Evolutionary conservation across 257 asterid species (phyloP).

Genomic region (Solanum piurae): DNA sequence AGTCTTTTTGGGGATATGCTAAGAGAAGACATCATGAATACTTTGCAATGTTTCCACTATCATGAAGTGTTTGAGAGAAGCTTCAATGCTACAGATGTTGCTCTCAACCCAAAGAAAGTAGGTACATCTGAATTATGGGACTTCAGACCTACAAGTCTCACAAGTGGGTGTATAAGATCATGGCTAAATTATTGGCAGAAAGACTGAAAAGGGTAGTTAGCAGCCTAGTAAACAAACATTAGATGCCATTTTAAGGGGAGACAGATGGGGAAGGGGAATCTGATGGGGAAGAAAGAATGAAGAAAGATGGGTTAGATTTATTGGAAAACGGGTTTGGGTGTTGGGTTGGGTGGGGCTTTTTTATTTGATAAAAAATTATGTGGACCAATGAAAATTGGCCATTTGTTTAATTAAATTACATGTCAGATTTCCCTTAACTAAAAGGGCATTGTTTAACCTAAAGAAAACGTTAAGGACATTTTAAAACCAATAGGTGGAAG

Average conservation of each 20-base stretch:
- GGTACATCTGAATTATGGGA: neutral
- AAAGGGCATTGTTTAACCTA: no score
- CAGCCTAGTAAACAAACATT: neutral
- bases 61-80: neutral
- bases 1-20: neutral
- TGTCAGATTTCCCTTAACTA: no score
- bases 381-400: no score
- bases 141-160: neutral
- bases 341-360: no score
- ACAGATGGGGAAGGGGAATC: no score
- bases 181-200: neutral
- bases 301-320: no score
- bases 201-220: neutral
- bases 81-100: neutral
- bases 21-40: neutral
- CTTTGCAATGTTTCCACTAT: neutral
- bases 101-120: neutral
- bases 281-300: no score
- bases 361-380: no score
- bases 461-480: no score
- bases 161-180: neutral
- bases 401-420: no score
- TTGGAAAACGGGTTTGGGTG: no score
- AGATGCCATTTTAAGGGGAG: neutral
- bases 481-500: no score